Conservation (phyloP, 306 rosid species). For the Adenanthera pavonina region DNA sequence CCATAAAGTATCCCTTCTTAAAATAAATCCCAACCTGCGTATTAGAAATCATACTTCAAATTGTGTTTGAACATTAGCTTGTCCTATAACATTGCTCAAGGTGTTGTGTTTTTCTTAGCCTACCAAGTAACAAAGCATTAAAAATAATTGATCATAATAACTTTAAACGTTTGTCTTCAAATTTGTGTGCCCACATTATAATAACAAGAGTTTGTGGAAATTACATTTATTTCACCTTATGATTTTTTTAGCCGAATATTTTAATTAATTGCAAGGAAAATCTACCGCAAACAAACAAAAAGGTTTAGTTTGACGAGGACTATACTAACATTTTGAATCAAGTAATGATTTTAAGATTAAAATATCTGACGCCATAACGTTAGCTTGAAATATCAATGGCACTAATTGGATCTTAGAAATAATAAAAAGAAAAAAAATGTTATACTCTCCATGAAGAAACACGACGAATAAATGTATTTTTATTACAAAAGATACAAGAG, state of each 20-base stretch:
- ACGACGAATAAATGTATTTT: neutral
- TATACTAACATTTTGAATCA: neutral
- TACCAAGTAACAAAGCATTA: neutral
- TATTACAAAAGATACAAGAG: neutral
- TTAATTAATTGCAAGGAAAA: neutral
- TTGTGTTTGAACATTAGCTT: too few relatives aligned
- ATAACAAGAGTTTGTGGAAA: too few relatives aligned
- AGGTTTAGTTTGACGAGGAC: neutral
- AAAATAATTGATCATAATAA: neutral
- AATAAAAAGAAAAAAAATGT: neutral
- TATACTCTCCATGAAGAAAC: neutral
- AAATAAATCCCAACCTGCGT: too few relatives aligned
- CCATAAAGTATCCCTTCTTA: neutral
- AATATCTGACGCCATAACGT: neutral
- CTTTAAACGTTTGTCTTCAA: neutral
- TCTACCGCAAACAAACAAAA: constrained; percentile 3
- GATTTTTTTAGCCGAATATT: too few relatives aligned
- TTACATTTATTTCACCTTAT: too few relatives aligned
- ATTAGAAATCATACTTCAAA: too few relatives aligned
- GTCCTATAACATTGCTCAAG: too few relatives aligned
- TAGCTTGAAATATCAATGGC: neutral
- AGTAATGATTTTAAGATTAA: neutral
- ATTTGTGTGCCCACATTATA: too few relatives aligned
- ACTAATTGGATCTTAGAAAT: neutral
- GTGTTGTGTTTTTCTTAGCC: too few relatives aligned